Conservation (phyloP, 2,329 filamentous ascomycete genomes). For the Aspergillus novoparasiticus region DNA sequence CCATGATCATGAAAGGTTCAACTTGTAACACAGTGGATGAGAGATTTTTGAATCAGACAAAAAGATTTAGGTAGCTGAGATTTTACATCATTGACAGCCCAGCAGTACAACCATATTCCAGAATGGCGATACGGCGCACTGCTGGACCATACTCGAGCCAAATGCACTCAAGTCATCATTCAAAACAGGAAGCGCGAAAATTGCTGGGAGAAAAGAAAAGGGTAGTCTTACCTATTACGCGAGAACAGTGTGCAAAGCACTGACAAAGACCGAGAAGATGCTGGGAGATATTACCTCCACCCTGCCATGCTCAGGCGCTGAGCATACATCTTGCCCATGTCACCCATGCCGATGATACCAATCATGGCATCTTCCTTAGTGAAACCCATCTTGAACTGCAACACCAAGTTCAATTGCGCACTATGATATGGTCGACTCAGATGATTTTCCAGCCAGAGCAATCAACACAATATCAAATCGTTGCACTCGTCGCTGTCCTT, state of each 20-base stretch:
- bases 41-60: conserved; percentile 69
- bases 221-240: conserved; percentile 38
- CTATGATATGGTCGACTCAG: not conserved
- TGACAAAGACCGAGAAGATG: conserved; percentile 7
- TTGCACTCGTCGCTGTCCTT: not conserved
- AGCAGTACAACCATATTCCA: conserved; percentile 62
- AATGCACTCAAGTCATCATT: conserved; percentile 99
- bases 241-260: not conserved
- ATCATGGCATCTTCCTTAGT: conserved; percentile 72
- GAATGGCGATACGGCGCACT: conserved; percentile 69
- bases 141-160: conserved; percentile 94
- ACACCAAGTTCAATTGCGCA: not conserved
- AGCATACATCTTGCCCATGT: conserved; percentile 99
- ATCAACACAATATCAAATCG: not conserved
- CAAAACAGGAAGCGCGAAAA: conserved; percentile 22
- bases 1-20: conserved; percentile 9
- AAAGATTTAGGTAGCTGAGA: conserved; percentile 96
- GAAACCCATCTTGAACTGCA: conserved; percentile 31
- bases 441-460: not conserved
- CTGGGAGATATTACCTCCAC: conserved; percentile 67
- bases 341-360: conserved; percentile 97
- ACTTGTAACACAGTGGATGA: not conserved
- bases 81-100: conserved; percentile 95
- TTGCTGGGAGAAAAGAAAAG: conserved; percentile 7
- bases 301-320: conserved; percentile 83